phyloP scores from a whole-genome alignment of 2,329 filamentous ascomycete species.

The Lasiodiplodia hormozganensis region DNA sequence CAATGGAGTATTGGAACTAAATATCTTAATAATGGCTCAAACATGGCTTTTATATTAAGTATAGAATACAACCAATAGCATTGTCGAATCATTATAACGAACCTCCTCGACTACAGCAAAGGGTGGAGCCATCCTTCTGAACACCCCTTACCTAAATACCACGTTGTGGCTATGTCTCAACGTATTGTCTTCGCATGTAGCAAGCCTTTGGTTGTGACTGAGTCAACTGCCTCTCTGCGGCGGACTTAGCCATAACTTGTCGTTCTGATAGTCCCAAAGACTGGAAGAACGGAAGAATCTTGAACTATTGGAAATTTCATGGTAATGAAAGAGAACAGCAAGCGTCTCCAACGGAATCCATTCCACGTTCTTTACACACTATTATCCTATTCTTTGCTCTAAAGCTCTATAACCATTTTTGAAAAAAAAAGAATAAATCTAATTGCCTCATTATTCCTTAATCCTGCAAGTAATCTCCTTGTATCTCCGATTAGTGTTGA shows the following conservation, averaged over 20 bases:
- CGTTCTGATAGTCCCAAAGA: not conserved
- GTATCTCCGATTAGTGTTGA: not conserved
- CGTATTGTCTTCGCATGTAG: not conserved
- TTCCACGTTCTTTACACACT: not conserved
- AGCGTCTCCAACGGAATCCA: not conserved
- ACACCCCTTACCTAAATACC: not conserved
- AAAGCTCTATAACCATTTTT: no score
- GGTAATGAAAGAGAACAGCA: not conserved
- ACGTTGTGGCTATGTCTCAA: not conserved
- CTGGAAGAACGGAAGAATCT: not conserved
- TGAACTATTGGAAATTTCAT: not conserved
- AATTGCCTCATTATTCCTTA: not conserved
- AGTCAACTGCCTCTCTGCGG: not conserved
- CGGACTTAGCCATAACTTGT: not conserved
- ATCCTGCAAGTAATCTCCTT: not conserved
- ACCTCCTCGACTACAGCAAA: not conserved
- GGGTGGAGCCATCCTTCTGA: not conserved
- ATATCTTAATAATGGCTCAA: not conserved
- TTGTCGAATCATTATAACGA: not conserved
- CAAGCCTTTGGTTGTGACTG: not conserved
- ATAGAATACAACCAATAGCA: not conserved
- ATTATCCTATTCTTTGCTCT: not conserved
- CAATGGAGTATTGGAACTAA: not conserved
- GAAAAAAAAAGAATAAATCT: not conserved
- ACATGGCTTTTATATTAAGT: not conserved